Evolutionary conservation across 2,329 filamentous ascomycete genomes (phyloP).

Genomic region (Aureobasidium sp.): DNA sequence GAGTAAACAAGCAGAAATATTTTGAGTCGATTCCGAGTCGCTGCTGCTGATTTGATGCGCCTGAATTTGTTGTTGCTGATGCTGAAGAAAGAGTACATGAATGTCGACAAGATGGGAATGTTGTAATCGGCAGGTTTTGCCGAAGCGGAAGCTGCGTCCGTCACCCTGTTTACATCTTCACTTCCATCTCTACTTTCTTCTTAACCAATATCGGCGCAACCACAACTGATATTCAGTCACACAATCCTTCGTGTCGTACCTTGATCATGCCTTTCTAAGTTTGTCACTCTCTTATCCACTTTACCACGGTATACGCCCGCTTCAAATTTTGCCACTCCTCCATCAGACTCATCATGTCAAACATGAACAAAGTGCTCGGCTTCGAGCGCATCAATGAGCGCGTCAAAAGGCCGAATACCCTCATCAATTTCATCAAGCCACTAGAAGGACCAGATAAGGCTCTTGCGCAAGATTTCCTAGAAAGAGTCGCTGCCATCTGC

Average conservation of each 20-base stretch:
- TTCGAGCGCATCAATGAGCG: constrained; percentile 72
- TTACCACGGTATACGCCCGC: not conserved
- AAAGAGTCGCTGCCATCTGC: constrained; percentile 73
- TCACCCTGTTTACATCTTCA: not conserved
- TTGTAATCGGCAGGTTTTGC: not conserved
- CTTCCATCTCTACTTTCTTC: not conserved
- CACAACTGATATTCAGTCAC: not conserved
- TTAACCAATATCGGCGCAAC: not conserved
- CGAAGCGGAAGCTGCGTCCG: not conserved
- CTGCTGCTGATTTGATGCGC: no score
- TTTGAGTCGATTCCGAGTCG: no score
- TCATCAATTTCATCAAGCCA: constrained; percentile 80
- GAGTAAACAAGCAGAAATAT: no score
- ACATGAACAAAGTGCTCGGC: constrained; percentile 58
- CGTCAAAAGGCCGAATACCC: constrained; percentile 63
- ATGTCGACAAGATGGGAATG: not conserved
- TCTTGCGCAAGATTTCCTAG: constrained; percentile 60
- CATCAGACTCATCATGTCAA: not conserved
- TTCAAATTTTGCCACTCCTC: not conserved
- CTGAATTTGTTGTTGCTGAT: not conserved
- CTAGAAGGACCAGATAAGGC: constrained; percentile 47
- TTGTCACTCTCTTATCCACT: not conserved
- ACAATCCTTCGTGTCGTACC: not conserved
- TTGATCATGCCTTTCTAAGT: not conserved
- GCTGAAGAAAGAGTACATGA: not conserved